These are phyloP conservation scores for Cladosporium sp. DNA, from an alignment of 2,329 filamentous ascomycete species.

Conservation along the genomic window DNA sequence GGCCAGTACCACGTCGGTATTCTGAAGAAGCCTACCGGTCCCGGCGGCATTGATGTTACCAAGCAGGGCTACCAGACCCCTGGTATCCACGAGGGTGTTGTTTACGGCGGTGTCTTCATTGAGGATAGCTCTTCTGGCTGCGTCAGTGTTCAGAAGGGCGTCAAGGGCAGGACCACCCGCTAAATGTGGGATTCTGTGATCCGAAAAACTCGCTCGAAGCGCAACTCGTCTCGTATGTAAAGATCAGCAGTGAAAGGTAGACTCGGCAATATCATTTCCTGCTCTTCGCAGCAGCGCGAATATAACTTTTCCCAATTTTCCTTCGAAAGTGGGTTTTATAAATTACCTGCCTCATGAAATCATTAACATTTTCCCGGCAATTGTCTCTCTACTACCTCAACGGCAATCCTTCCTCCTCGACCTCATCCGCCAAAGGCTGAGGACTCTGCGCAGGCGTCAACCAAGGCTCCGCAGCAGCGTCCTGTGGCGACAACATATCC, in stretches of 20 bases:
- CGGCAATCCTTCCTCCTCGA: constrained; percentile 19
- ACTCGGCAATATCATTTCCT: background rate
- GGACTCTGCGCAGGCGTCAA: constrained; percentile 40
- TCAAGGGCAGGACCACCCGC: constrained; percentile 18
- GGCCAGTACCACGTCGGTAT: constrained; percentile 66
- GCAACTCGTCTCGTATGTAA: background rate
- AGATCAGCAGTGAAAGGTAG: background rate
- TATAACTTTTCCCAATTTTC: background rate
- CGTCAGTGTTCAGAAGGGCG: constrained; percentile 21
- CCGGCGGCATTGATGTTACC: constrained; percentile 44
- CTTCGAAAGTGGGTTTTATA: background rate
- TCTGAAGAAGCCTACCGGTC: constrained; percentile 61
- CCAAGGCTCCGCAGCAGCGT: constrained; percentile 29
- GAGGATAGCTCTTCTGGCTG: constrained; percentile 40
- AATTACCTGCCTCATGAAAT: background rate
- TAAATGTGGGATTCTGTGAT: background rate
- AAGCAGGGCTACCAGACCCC: constrained; percentile 53
- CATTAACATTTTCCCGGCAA: background rate
- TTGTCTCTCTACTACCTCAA: constrained; percentile 4
- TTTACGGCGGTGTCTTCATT: constrained; percentile 57
- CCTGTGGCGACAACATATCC: background rate
- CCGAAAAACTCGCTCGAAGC: too few species aligned
- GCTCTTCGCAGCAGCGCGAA: background rate
- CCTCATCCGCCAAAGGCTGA: constrained; percentile 22
- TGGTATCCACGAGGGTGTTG: constrained; percentile 55